Base-by-base conservation (phyloP, 768 basidiomycete species). In the Calocera viscosa region DNA sequence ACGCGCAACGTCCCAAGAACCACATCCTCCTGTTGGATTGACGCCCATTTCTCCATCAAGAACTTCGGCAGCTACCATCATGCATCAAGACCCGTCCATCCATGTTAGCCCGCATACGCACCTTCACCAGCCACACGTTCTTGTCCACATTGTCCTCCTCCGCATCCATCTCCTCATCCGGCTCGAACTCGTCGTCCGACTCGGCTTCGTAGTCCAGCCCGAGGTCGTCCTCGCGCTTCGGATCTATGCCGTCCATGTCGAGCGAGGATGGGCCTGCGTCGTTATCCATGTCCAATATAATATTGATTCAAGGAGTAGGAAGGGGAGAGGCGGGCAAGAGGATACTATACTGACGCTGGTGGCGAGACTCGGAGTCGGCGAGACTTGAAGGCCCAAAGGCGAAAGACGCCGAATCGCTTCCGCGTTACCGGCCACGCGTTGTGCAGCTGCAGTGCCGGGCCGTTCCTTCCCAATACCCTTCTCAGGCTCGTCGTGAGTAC, bases 1-100 rank as follows among this genome's bases (percentile, higher is more conserved):
- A 96, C 86, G 0, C 93, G 85, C 65, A 97, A 82, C 8, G 87
- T 89, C 7, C 91, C 94, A 0, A 96, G 83, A 69, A 91, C 87
- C 1, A 89, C 77, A 69, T 88, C 89, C 67, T 90, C 89, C 2
- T 82, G 81, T 69, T 86, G 80, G 43, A 91, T 82, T 33, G 84
- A 78, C n/a, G 85, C 78, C 94, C 94, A 97, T 35, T 87, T 82
- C 70, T 91, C 87, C 80, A 94, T 84, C 65, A 96, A 79, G 74
- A 88, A 89, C 73, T 88, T 88, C 0, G 93, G 94, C 49, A 95
- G 85, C 90, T 92, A 77, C 43, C 63, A 24, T 19, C 30, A 63
- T 34, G 64, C 53, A 47, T 33, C n/a, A 39, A 19, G 8, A 24
- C 47, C 17, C 24, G 33, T 24, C 43, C 60, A 64, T 63, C n/a